Evolutionary conservation across 73 alveolate species (phyloP).

Genomic region (Paramecium tetraurelia): DNA sequence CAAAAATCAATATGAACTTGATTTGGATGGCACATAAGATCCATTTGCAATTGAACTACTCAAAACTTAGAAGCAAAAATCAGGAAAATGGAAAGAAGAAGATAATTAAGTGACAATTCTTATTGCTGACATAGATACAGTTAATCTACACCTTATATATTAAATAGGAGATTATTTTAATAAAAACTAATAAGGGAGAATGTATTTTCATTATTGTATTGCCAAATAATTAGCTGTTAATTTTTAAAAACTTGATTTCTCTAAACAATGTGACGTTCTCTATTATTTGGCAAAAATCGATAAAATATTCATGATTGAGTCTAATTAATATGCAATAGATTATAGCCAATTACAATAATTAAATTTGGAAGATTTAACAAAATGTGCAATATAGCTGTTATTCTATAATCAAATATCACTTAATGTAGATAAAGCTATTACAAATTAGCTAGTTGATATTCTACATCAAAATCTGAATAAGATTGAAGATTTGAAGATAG

Average conservation of each 20-base stretch:
- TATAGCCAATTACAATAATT: neutral
- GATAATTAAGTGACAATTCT: neutral
- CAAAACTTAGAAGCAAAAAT: neutral
- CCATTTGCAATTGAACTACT: neutral
- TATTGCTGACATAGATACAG: neutral
- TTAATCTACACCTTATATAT: neutral
- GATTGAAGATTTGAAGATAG: neutral
- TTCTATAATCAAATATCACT: neutral
- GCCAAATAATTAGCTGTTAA: neutral
- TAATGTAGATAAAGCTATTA: neutral
- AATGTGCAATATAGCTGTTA: neutral
- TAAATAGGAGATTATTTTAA: neutral
- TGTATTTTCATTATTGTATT: neutral
- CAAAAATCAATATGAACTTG: constrained; percentile 3
- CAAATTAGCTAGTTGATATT: neutral
- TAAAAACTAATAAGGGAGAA: neutral
- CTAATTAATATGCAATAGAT: neutral
- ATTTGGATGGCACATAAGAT: neutral
- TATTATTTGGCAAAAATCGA: neutral
- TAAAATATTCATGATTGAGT: neutral
- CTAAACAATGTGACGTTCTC: neutral
- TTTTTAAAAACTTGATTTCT: neutral
- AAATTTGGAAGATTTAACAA: neutral
- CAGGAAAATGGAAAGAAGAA: constrained; percentile 41
- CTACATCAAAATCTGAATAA: neutral